Base-by-base conservation (phyloP, 305 asterid species). In the Salvia sclarea region DNA sequence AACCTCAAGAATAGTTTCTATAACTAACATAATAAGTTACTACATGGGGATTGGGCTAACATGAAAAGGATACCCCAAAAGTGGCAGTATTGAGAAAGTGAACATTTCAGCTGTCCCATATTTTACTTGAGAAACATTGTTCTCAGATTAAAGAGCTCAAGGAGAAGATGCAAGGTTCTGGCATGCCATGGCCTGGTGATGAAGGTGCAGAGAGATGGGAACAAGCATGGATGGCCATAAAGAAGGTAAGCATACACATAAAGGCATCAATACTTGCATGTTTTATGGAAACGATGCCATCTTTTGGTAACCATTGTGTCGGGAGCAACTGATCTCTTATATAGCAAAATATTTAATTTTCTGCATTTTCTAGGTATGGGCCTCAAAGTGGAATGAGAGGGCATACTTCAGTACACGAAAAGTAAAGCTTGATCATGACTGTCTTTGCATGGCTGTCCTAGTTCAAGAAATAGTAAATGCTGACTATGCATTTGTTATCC, bases 141-240 rank as follows among this genome's bases (percentile, higher is more conserved):
- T 76, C 58, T 61, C 86, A 95, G 99, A 80, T 92, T 73, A 80
- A 90, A 77, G 95, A 90, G 83, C 97, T 95, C 63, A 84, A 90
- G 82, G 89, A 83, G 70, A 85, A 80, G 81, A 95, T 95, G 99
- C 81, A 78, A 74, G 74, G 80, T 79, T 95, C 99, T 72, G 95
- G 90, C 77, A 92, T 95, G 98, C 97, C 99, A 60, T 95, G 99
- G 99, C 97, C 99, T 68, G 99, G 98, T 76, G 95, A 95, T 79
- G 99, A 95, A 88, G 94, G 98, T 71, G 88, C 73, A 68, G 80
- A 75, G 76, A 83, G 96, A 71, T 95, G 98, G 99, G 96, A 86
- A 75, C 97, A 89, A 84, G 99, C 99, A 77, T 95, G 99, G 99
- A 76, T 70, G 76, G 97, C 98, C 60, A 95, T 95, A 75, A 95